These are phyloP conservation scores for Suillus plorans DNA, from an alignment of 768 basidiomycete species.

Conservation along the genomic window DNA sequence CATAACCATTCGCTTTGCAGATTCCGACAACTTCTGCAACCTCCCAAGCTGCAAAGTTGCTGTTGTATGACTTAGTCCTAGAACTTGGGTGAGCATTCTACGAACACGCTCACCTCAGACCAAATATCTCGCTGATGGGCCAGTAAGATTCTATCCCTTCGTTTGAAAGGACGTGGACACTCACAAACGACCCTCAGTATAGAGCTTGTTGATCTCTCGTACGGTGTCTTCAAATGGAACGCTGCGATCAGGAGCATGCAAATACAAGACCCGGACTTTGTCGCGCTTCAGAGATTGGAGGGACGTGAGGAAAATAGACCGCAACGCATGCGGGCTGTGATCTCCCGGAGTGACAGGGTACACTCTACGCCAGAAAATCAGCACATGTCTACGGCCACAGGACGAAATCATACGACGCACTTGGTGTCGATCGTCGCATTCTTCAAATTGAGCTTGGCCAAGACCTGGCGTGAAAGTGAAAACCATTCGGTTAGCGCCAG, in stretches of 20 bases:
- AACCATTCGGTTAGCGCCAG: not conserved
- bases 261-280: slow-evolving; percentile 52
- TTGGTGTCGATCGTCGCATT: slow-evolving; percentile 49
- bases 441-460: slow-evolving; percentile 41
- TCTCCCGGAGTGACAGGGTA: slow-evolving; percentile 42
- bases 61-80: not conserved
- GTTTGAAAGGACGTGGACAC: slow-evolving; percentile 9
- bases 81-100: not conserved
- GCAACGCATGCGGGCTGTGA: slow-evolving; percentile 39
- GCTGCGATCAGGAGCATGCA: slow-evolving; percentile 60
- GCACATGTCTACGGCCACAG: not conserved
- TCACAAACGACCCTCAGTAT: slow-evolving; percentile 58
- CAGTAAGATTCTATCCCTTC: not conserved
- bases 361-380: slow-evolving; percentile 29
- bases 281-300: slow-evolving; percentile 43
- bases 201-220: slow-evolving; percentile 51
- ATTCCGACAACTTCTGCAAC: slow-evolving; percentile 59
- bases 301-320: slow-evolving; percentile 46
- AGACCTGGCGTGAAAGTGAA: slow-evolving; percentile 23
- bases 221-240: slow-evolving; percentile 58
- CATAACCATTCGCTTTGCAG: slow-evolving; percentile 52
- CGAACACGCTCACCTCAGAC: slow-evolving; percentile 35
- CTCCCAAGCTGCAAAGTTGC: slow-evolving; percentile 61
- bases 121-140: slow-evolving; percentile 49
- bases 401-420: slow-evolving; percentile 23